A percentile compares a stretch with the other conserved stretches of the same genome.
These are phyloP conservation scores for Pyrenophora graminea DNA, from an alignment of 2,329 filamentous ascomycete species.

Conservation along the genomic window DNA sequence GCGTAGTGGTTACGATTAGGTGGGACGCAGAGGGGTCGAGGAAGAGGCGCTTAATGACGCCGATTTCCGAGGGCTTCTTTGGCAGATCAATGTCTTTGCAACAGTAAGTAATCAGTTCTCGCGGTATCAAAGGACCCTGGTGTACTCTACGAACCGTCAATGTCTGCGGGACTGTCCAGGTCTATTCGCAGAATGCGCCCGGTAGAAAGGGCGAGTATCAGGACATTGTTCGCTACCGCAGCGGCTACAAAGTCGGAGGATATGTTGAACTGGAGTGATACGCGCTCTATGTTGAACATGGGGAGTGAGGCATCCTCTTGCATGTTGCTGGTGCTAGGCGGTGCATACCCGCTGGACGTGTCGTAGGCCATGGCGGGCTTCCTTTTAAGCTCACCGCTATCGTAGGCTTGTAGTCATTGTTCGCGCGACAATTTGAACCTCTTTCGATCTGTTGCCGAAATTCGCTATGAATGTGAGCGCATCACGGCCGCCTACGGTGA, in stretches of 20 bases:
- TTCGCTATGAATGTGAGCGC: slow-evolving; percentile 9
- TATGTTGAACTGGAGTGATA: slow-evolving; percentile 91
- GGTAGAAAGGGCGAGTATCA: slow-evolving; percentile 88
- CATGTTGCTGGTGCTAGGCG: slow-evolving; percentile 66
- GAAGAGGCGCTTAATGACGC: slow-evolving; percentile 93
- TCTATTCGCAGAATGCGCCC: slow-evolving; percentile 93
- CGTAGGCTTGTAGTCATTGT: slow-evolving; percentile 19
- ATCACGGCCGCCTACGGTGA: slow-evolving; percentile 2
- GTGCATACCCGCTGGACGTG: slow-evolving; percentile 71
- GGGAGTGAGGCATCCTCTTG: slow-evolving; percentile 68
- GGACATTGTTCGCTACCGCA: slow-evolving; percentile 95
- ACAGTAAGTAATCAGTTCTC: slow-evolving; percentile 15
- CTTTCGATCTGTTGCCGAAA: neutral
- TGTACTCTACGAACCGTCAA: slow-evolving; percentile 62
- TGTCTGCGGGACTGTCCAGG: slow-evolving; percentile 89
- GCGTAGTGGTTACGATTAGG: slow-evolving; percentile 84
- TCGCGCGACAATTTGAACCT: neutral
- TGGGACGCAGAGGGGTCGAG: slow-evolving; percentile 96
- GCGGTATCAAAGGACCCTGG: neutral
- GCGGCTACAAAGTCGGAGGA: slow-evolving; percentile 95
- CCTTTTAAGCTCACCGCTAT: slow-evolving; percentile 16
- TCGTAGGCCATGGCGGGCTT: slow-evolving; percentile 67
- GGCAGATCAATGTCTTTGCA: slow-evolving; percentile 88
- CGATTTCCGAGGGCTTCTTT: slow-evolving; percentile 87
- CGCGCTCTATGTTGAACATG: slow-evolving; percentile 92